Evolutionary conservation across 148 eudicot species (phyloP), one percentile per base, ranked within the genome.

Genomic region (Fagopyrum homotropicum): DNA sequence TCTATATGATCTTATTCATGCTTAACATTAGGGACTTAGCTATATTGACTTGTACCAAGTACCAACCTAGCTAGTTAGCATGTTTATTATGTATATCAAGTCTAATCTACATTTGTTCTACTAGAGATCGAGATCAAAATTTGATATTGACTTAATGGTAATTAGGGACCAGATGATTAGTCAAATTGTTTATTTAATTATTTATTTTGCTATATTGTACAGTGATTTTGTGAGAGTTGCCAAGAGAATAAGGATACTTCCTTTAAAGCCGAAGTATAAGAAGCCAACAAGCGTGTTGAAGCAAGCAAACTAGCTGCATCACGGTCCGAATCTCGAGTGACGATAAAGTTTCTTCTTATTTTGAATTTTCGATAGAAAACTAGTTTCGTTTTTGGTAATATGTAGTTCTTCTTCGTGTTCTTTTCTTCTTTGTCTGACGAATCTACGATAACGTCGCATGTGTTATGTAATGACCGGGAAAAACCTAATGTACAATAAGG

Each of bases 201-300:
- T n/a, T 50, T 72, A 2, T 57, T 52, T 4, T 61, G 8, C 19
- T 35, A 47, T 16, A 14, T 45, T 49, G 49, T 71, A 48, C 82
- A 92, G 97, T 75, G 93, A 92, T 86, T 92, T 92, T 77, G 93
- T 90, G 35, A 81, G 91, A 80, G 93, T 92, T 72, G 93, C 97
- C 2, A 92, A 85, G 80, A 88, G 97, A 85, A 88, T 90, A 75
- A 86, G 97, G 75, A 86, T 92, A 75, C 52, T 92, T 64, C 96
- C 97, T 1, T 86, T 76, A 52, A 92, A 92, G 84, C 82, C 81
- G 54, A 88, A 79, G 75, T 73, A 88, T 76, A 90, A 83, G 75
- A 92, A 84, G 79, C 84, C 80, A 72, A 80, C 55, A 72, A 63
- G 45, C 77, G 56, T 50, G 78, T 71, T 29, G 64, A 69, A 45